Conservation (phyloP, 331 rosid genomes). For the Rosa hybrid region DNA sequence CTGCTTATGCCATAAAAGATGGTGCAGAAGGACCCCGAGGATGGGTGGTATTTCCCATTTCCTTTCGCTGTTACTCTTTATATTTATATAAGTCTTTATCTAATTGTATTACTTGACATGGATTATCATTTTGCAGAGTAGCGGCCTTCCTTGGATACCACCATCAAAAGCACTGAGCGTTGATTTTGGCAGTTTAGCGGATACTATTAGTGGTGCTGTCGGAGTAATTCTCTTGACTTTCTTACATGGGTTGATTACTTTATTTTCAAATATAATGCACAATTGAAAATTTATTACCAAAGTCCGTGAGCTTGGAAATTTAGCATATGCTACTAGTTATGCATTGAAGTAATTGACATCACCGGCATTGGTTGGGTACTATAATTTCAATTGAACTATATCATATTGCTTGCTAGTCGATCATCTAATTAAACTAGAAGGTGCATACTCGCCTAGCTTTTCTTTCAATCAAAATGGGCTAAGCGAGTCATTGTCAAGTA, state of each 20-base stretch:
- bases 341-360: background rate
- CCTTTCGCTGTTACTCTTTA: conserved; percentile 9
- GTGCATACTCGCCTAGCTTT: background rate
- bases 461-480: background rate
- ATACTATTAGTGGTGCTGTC: conserved; percentile 50
- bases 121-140: conserved; percentile 59
- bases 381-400: background rate
- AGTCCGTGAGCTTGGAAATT: background rate
- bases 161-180: conserved; percentile 56
- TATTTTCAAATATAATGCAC: background rate
- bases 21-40: conserved; percentile 98
- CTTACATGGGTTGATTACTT: conserved; percentile 17
- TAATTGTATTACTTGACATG: background rate
- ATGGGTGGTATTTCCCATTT: conserved; percentile 68
- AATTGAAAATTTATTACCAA: background rate
- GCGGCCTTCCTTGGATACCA: conserved; percentile 83
- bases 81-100: background rate
- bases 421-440: background rate
- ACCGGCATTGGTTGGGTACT: background rate
- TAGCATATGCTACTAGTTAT: background rate
- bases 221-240: conserved; percentile 68
- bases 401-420: background rate
- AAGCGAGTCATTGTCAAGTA: background rate
- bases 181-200: conserved; percentile 61
- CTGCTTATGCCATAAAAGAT: conserved; percentile 92